phyloP scores from a whole-genome alignment of 371 early-diverging fungal genomes.

The Mortierella sp. region DNA sequence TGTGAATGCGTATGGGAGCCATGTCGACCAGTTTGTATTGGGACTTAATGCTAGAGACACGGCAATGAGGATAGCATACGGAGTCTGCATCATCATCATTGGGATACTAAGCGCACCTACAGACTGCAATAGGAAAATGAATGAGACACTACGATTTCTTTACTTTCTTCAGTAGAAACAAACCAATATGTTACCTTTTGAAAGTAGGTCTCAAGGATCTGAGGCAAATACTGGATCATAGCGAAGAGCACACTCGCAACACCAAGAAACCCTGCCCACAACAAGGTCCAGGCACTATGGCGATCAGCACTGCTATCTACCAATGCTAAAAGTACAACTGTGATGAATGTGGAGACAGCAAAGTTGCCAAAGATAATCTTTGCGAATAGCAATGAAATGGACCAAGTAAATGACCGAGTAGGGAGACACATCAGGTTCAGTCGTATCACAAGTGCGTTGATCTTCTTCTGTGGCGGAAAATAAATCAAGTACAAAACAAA shows the following conservation, averaged over 20 bases:
- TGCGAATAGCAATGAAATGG: slow-evolving; percentile 71
- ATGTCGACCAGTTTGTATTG: slow-evolving; percentile 93
- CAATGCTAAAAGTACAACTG: slow-evolving; percentile 64
- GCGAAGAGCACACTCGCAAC: slow-evolving; percentile 78
- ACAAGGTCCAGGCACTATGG: slow-evolving; percentile 65
- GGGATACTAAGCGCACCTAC: slow-evolving; percentile 94
- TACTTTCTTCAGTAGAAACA: neutral
- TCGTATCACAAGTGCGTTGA: slow-evolving; percentile 22
- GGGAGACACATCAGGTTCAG: slow-evolving; percentile 37
- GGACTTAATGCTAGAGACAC: slow-evolving; percentile 84
- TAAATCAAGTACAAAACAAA: slow-evolving; percentile 82
- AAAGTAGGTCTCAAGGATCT: slow-evolving; percentile 85
- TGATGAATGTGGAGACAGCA: slow-evolving; percentile 66
- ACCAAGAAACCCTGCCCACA: slow-evolving; percentile 88
- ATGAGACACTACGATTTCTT: neutral
- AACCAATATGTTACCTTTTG: slow-evolving; percentile 53
- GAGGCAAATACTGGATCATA: slow-evolving; percentile 92
- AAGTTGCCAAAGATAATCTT: slow-evolving; percentile 70
- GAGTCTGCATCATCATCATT: slow-evolving; percentile 92
- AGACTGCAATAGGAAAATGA: slow-evolving; percentile 28
- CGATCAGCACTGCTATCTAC: slow-evolving; percentile 57
- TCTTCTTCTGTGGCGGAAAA: slow-evolving; percentile 77
- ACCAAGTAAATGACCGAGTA: slow-evolving; percentile 70
- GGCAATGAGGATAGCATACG: slow-evolving; percentile 82
- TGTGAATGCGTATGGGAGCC: slow-evolving; percentile 87